A percentile compares a stretch with the other conserved stretches of the same genome.
Evolutionary conservation across 768 basidiomycete species (phyloP).

Genomic region (Termitomyces sp.): DNA sequence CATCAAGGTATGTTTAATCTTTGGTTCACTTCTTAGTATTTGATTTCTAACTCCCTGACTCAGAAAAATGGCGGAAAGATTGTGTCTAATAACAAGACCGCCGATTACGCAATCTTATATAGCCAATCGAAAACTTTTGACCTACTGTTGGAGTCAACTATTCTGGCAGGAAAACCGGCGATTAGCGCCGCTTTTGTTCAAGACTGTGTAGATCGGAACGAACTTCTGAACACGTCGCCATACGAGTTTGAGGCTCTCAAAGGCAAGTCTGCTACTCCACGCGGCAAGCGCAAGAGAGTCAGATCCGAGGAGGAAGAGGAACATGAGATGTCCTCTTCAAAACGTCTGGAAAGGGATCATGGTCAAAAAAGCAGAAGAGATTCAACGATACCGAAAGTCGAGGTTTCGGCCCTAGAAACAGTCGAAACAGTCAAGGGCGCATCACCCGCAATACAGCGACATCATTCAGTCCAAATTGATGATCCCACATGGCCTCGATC

Average conservation of each 20-base stretch:
- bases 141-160: slow-evolving; percentile 32
- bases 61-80: slow-evolving; percentile 69
- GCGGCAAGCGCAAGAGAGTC: slow-evolving; percentile 16
- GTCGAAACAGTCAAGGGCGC: background rate
- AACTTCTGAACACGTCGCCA: slow-evolving; percentile 36
- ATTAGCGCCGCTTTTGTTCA: slow-evolving; percentile 48
- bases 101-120: slow-evolving; percentile 59
- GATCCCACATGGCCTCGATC: slow-evolving; percentile 20
- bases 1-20: slow-evolving; percentile 51
- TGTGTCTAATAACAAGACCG: slow-evolving; percentile 42
- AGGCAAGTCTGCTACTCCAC: slow-evolving; percentile 3
- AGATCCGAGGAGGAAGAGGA: slow-evolving; percentile 5
- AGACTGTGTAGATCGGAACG: slow-evolving; percentile 41
- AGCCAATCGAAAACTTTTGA: slow-evolving; percentile 45
- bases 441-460: background rate
- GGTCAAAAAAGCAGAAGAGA: background rate
- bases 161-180: slow-evolving; percentile 34
- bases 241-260: slow-evolving; percentile 35
- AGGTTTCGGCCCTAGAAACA: background rate
- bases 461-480: background rate
- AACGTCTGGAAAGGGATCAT: background rate
- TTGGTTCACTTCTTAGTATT: background rate
- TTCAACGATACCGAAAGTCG: too few species aligned
- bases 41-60: background rate
- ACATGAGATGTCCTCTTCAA: slow-evolving; percentile 4